Evolutionary conservation across 495 filamentous ascomycete genomes (phyloP).

Genomic region (Podospora pseudopauciseta): DNA sequence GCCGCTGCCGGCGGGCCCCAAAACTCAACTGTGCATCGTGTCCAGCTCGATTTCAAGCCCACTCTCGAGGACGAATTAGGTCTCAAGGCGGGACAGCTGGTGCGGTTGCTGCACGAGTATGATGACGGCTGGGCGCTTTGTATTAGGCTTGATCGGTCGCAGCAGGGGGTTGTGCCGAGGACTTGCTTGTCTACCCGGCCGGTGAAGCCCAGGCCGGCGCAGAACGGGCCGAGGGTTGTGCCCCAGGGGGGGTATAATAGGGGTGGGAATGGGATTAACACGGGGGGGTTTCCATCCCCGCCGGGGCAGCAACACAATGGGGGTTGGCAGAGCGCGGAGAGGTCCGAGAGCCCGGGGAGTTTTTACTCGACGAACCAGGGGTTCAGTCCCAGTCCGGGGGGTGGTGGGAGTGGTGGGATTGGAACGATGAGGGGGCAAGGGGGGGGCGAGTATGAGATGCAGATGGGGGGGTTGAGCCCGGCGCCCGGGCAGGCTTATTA

Average conservation of each 20-base stretch:
- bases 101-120: conserved; percentile 89
- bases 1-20: conserved; percentile 54
- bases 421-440: neutral
- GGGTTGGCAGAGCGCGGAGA: neutral
- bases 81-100: conserved; percentile 72
- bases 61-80: conserved; percentile 88
- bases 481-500: conserved; percentile 21
- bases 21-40: conserved; percentile 69
- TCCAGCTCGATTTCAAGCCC: conserved; percentile 92
- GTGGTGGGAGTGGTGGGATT: neutral
- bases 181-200: conserved; percentile 90
- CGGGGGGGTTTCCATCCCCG: neutral
- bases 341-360: neutral
- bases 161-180: conserved; percentile 88
- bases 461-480: conserved; percentile 3
- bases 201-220: conserved; percentile 76
- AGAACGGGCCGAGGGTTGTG: conserved; percentile 11
- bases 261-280: neutral
- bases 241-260: neutral
- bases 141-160: conserved; percentile 80
- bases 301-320: neutral
- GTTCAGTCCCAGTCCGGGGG: neutral
- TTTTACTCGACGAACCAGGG: neutral
- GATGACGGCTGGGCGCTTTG: conserved; percentile 99
- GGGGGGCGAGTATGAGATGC: neutral